Percentiles rank a stretch among this genome's conserved stretches.
These are phyloP conservation scores for Scedosporium minutisporum DNA, from an alignment of 2,329 filamentous ascomycete species.

Conservation along the genomic window DNA sequence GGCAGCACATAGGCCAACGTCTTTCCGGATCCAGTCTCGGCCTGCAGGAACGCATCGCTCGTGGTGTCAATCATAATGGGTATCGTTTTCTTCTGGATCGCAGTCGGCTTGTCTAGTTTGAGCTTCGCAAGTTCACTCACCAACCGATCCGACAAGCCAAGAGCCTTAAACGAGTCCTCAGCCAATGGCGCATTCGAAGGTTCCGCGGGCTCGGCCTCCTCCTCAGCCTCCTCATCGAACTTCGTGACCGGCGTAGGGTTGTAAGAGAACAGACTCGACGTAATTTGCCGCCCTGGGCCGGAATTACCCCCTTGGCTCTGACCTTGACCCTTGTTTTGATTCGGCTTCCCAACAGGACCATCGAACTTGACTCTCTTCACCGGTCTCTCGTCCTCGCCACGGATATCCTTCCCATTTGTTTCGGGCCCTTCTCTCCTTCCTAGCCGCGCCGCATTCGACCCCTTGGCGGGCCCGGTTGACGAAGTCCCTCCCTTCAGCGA, in stretches of 20 bases:
- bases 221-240: slow-evolving; percentile 43
- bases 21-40: slow-evolving; percentile 95
- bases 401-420: slow-evolving; percentile 12
- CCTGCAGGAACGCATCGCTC: slow-evolving; percentile 89
- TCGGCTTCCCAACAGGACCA: slow-evolving; percentile 7
- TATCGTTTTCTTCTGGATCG: slow-evolving; percentile 86
- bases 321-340: neutral
- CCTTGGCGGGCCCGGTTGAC: slow-evolving; percentile 3
- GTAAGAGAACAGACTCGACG: slow-evolving; percentile 86
- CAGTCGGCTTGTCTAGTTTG: slow-evolving; percentile 80
- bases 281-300: slow-evolving; percentile 45
- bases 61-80: slow-evolving; percentile 70
- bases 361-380: slow-evolving; percentile 30
- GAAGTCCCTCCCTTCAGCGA: slow-evolving; percentile 10
- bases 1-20: slow-evolving; percentile 92
- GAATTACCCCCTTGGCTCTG: neutral
- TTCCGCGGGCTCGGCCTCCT: slow-evolving; percentile 40
- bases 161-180: slow-evolving; percentile 73
- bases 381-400: slow-evolving; percentile 22
- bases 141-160: slow-evolving; percentile 72
- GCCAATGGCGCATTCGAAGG: slow-evolving; percentile 88
- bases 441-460: slow-evolving; percentile 1
- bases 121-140: slow-evolving; percentile 82
- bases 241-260: slow-evolving; percentile 68
- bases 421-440: slow-evolving; percentile 15